Base-by-base conservation (phyloP, 1,284 basidiomycete species). In the Rhodotorula sp. region DNA sequence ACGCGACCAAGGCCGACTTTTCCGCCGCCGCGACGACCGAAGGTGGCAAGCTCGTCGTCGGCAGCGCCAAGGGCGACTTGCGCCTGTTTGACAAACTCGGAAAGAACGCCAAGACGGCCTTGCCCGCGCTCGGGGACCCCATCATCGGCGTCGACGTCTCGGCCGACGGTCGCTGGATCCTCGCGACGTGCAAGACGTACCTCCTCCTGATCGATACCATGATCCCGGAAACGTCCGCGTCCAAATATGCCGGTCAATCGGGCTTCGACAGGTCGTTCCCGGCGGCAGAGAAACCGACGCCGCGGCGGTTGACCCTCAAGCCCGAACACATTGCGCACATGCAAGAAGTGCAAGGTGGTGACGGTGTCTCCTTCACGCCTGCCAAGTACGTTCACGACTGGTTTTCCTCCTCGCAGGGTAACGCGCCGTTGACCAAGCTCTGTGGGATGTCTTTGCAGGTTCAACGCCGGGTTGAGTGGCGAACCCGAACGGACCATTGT, bases 21-120 rank as follows among this genome's bases (percentile, higher is more conserved):
- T 97, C 93, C 1, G 91, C 92, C 14, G 89, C 97, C 34, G 86
- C 92, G 6, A 99, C 97, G 14, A 98, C 96, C 39, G 89, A 87
- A 51, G 83, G 84, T 15, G 96, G 97, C 34, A 90, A 91, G 80
- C 85, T 99, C 65, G 97, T 94, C 3, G 91, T 99, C 5, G 94
- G 92, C 21, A 93, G 91, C 78, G 91, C 93, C 83, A 99, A 97
- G 84, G 97, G 97, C 72, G 97, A 99, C 81, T 91, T 99, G 75
- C 87, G 96, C 60, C 84, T 99, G 65, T 99, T 96, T 79, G 97
- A 99, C 81, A 86, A 89, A 65, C 92, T 99, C 76, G 97, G 97
- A 61, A 99, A 98, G 87, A 99, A 94, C 79, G 97, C 97, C 49
- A 99, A 99, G 87, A 99, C 97, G 29, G 93, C 94, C n/a, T 84